Base-by-base conservation (phyloP, 2,329 filamentous ascomycete species). In the Penicillium sclerotigenum region DNA sequence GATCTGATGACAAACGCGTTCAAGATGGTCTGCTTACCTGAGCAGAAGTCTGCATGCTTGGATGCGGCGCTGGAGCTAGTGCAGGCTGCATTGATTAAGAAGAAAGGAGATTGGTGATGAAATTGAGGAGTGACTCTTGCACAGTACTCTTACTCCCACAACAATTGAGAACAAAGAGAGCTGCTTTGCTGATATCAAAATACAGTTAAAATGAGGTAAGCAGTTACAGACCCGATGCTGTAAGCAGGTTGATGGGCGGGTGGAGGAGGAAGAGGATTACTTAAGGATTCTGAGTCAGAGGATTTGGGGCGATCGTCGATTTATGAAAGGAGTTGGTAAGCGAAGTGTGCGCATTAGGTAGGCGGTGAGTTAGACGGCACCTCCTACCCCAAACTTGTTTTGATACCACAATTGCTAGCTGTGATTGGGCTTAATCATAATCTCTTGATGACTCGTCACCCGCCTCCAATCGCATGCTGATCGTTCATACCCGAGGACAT, bases 21-120 rank as follows among this genome's bases (percentile, higher is more conserved):
- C 63, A 62, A 60, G 59, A 66, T 61, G 49, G 51, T 59, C 58
- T 69, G 77, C 81, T 80, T 82, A 83, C 81, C 78, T 83, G 81
- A 76, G 78, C 76, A 73, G 75, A 68, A 59, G 72, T 71, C 66
- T 78, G 77, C 74, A 77, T 77, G 64, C 70, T 73, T 66, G 74
- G 75, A 72, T 79, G 77, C 65, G 77, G 77, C 64, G 77, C 77
- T 69, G 77, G 77, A 58, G 77, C 77, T 67, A 79, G 69, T 65
- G 75, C 71, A 62, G 75, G 75, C 66, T 79, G 77, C 76, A 77
- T 77, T 34, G 58, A 64, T 59, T 60, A 56, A 62, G 62, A 45
- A 38, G 46, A 60, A 58, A 50, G 31, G 47, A 53, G 45, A 40
- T 46, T 48, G 52, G 26, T n/a, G 22, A 36, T 34, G 37, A 48